Percentiles rank a stretch among this genome's conserved stretches.
These are phyloP conservation scores for Ephemerocybe angulata DNA, from an alignment of 768 basidiomycete genomes.

Conservation along the genomic window DNA sequence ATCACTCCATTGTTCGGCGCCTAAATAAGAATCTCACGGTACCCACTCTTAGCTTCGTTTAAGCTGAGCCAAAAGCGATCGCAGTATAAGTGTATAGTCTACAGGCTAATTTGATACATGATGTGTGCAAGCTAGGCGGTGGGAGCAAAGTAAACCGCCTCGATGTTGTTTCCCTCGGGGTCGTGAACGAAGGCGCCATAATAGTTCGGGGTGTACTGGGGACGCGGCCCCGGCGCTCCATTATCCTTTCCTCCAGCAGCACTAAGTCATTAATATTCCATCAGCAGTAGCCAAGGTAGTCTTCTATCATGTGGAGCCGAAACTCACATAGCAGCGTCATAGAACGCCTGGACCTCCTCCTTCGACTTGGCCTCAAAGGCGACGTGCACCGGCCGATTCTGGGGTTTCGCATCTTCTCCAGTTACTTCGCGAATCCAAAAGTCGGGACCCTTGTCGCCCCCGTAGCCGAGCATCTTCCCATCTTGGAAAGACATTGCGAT, in stretches of 20 bases:
- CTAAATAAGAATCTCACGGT: too few species aligned
- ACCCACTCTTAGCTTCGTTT: too few species aligned
- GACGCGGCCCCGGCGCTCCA: conserved; percentile 21
- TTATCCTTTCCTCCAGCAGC: conserved; percentile 22
- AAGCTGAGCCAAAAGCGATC: background rate
- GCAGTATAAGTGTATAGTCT: background rate
- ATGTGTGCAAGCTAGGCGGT: background rate
- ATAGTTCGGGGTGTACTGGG: conserved; percentile 19
- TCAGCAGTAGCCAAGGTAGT: background rate
- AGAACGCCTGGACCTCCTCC: conserved; percentile 19
- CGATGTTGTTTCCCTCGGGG: conserved; percentile 22
- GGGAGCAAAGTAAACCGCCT: conserved; percentile 13
- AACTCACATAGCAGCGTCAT: conserved; percentile 21
- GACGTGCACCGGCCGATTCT: conserved; percentile 17
- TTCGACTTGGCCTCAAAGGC: conserved; percentile 20
- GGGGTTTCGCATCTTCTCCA: too few species aligned
- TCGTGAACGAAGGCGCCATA: conserved; percentile 24
- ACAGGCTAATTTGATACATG: too few species aligned
- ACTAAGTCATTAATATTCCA: conserved; percentile 2
- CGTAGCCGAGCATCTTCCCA: conserved; percentile 19
- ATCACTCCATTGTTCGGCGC: too few species aligned
- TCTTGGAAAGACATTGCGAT: conserved; percentile 13
- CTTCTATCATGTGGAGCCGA: background rate
- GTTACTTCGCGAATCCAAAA: conserved; percentile 16
- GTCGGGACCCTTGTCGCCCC: conserved; percentile 12